A percentile compares a stretch with the other conserved stretches of the same genome.
These are phyloP conservation scores for Cryptosporidium sp. DNA, from an alignment of 169 alveolate species.

Conservation along the genomic window DNA sequence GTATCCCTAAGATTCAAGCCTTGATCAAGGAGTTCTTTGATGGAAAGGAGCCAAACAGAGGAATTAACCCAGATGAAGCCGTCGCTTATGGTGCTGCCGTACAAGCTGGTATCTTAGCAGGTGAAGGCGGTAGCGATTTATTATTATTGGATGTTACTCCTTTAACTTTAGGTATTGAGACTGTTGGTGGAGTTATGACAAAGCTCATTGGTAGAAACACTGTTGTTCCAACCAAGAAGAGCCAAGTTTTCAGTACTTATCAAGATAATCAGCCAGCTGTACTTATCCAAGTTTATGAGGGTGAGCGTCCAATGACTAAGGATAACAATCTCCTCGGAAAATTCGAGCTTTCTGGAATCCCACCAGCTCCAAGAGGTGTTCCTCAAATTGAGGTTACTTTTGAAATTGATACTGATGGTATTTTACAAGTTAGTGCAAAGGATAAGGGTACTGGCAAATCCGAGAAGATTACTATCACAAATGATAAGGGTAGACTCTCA, in stretches of 20 bases:
- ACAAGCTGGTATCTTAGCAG: slow-evolving; percentile 94
- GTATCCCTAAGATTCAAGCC: slow-evolving; percentile 94
- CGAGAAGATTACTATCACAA: slow-evolving; percentile 94
- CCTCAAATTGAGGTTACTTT: slow-evolving; percentile 96
- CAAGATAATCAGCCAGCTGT: slow-evolving; percentile 96
- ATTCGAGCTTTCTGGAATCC: slow-evolving; percentile 95
- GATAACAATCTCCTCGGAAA: slow-evolving; percentile 96
- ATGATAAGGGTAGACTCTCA: slow-evolving; percentile 94
- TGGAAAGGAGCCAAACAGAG: slow-evolving; percentile 93
- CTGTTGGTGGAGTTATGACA: slow-evolving; percentile 97
- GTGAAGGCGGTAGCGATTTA: slow-evolving; percentile 91
- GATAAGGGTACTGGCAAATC: slow-evolving; percentile 95
- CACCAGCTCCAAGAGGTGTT: slow-evolving; percentile 96
- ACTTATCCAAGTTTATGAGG: slow-evolving; percentile 94
- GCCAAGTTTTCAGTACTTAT: slow-evolving; percentile 95
- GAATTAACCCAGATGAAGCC: slow-evolving; percentile 96
- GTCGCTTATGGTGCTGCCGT: slow-evolving; percentile 98
- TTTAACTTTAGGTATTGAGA: slow-evolving; percentile 95
- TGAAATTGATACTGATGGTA: slow-evolving; percentile 97
- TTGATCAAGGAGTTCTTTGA: slow-evolving; percentile 93
- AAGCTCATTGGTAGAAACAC: slow-evolving; percentile 93
- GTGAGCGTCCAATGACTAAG: slow-evolving; percentile 97
- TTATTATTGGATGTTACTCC: slow-evolving; percentile 95
- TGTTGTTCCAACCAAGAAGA: slow-evolving; percentile 95
- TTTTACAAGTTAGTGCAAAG: slow-evolving; percentile 93